Conservation (phyloP, 2,329 filamentous ascomycete genomes). For the Coniochaeta sp. region DNA sequence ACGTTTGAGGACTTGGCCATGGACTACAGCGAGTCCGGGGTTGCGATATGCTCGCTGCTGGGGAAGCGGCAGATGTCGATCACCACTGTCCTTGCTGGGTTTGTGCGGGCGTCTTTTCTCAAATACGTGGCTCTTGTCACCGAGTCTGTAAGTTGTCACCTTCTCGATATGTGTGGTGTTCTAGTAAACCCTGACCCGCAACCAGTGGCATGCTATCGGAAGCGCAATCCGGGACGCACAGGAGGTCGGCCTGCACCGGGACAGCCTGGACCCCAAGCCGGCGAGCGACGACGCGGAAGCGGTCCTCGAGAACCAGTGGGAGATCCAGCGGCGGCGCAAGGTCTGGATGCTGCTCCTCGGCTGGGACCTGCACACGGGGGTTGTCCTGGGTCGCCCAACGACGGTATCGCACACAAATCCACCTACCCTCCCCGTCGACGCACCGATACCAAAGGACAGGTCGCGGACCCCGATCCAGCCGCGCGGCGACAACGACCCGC, state of each 20-base stretch:
- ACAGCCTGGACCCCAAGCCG: conserved; percentile 42
- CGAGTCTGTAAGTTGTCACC: conserved; percentile 36
- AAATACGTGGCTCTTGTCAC: conserved; percentile 53
- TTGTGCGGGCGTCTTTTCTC: conserved; percentile 46
- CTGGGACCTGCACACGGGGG: conserved; percentile 48
- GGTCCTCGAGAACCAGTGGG: conserved; percentile 49
- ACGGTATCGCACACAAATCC: conserved; percentile 42
- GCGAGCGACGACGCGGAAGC: conserved; percentile 36
- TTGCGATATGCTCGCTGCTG: conserved; percentile 43
- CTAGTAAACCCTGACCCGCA: conserved; percentile 8
- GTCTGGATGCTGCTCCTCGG: conserved; percentile 47
- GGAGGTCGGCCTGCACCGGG: conserved; percentile 52
- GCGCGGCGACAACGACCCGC: conserved; percentile 42
- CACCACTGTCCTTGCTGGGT: conserved; percentile 49
- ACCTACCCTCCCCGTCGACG: conserved; percentile 46
- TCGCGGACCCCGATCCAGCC: conserved; percentile 38
- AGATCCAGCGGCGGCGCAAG: conserved; percentile 45
- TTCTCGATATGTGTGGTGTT: neutral
- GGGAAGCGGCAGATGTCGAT: conserved; percentile 50
- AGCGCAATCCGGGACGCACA: conserved; percentile 53
- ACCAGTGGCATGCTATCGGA: conserved; percentile 47
- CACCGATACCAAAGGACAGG: conserved; percentile 36
- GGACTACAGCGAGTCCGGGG: conserved; percentile 53
- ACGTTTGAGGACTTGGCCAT: conserved; percentile 52
- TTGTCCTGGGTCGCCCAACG: conserved; percentile 47